Evolutionary conservation across 2,329 filamentous ascomycete species (phyloP).

Genomic region (Claviceps arundinis): DNA sequence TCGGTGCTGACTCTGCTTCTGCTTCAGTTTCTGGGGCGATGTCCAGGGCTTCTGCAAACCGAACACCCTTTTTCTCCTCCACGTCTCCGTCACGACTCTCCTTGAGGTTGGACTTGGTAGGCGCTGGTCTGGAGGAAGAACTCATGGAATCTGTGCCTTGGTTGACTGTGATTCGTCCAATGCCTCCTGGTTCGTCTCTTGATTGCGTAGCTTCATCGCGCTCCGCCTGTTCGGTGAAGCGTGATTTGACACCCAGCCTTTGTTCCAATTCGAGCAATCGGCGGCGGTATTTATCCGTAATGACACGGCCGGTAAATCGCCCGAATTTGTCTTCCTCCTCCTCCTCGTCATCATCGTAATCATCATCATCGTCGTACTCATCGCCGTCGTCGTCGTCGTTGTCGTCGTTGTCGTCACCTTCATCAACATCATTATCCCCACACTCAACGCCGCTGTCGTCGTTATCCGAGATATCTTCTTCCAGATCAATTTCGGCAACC

Average conservation of each 20-base stretch:
- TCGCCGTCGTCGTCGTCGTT: conserved; percentile 44
- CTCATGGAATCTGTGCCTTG: conserved; percentile 9
- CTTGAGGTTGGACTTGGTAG: conserved; percentile 21
- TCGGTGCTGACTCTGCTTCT: conserved; percentile 8
- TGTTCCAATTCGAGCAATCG: conserved; percentile 80
- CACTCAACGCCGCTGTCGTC: conserved; percentile 42
- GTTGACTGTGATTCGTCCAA: conserved; percentile 43
- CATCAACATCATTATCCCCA: conserved; percentile 36
- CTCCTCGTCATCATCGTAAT: conserved; percentile 34
- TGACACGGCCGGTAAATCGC: conserved; percentile 50
- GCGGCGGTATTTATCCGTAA: conserved; percentile 62
- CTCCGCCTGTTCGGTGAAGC: conserved; percentile 40
- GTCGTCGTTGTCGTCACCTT: conserved; percentile 24
- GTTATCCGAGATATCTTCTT: conserved; percentile 47
- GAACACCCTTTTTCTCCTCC: conserved; percentile 53
- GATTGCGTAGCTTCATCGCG: conserved; percentile 20
- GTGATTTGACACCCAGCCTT: conserved; percentile 49
- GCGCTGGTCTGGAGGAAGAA: conserved; percentile 10
- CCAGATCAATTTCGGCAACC: conserved; percentile 80
- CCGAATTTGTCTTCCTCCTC: conserved; percentile 66
- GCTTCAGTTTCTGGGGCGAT: conserved; percentile 37
- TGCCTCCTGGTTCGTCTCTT: conserved; percentile 32
- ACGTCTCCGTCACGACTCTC: conserved; percentile 12
- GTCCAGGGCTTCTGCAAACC: conserved; percentile 65
- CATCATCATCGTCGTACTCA: conserved; percentile 36